A percentile compares a stretch with the other conserved stretches of the same genome.
phyloP scores from a whole-genome alignment of 2,329 filamentous ascomycete genomes.

The Botrytis aclada region DNA sequence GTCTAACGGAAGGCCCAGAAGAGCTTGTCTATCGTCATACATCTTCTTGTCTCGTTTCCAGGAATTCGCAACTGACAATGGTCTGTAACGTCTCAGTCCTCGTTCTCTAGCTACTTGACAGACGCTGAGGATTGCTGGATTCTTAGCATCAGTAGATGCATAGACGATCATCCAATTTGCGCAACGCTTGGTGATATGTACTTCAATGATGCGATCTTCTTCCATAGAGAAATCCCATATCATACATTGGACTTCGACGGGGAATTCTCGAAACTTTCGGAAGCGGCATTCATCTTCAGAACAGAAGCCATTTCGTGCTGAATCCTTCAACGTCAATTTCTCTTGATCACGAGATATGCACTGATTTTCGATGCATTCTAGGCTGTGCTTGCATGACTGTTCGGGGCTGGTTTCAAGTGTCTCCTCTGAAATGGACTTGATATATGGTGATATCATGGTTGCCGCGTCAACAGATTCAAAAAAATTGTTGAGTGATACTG shows the following conservation, averaged over 20 bases:
- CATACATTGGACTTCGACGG: not conserved
- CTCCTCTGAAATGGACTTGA: not conserved
- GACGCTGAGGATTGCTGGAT: not conserved
- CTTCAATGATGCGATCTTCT: not conserved
- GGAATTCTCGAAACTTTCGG: not conserved
- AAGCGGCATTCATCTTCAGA: not conserved
- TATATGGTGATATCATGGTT: not conserved
- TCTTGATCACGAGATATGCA: not conserved
- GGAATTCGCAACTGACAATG: not conserved
- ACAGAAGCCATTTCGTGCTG: not conserved
- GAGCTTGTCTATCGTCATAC: not conserved
- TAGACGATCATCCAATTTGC: not conserved
- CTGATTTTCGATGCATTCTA: not conserved
- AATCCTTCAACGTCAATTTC: not conserved
- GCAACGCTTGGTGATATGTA: not conserved
- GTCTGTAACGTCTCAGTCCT: not conserved
- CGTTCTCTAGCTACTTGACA: not conserved
- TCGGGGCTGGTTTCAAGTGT: not conserved
- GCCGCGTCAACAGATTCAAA: not conserved
- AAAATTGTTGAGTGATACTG: not conserved
- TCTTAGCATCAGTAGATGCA: not conserved
- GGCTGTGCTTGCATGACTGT: not conserved
- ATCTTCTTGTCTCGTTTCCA: conserved; percentile 4
- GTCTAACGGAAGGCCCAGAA: not conserved
- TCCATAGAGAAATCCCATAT: not conserved